A percentile compares a stretch with the other conserved stretches of the same genome.
Conservation (phyloP, 2,329 filamentous ascomycete species). For the Cytospora chrysosperma region DNA sequence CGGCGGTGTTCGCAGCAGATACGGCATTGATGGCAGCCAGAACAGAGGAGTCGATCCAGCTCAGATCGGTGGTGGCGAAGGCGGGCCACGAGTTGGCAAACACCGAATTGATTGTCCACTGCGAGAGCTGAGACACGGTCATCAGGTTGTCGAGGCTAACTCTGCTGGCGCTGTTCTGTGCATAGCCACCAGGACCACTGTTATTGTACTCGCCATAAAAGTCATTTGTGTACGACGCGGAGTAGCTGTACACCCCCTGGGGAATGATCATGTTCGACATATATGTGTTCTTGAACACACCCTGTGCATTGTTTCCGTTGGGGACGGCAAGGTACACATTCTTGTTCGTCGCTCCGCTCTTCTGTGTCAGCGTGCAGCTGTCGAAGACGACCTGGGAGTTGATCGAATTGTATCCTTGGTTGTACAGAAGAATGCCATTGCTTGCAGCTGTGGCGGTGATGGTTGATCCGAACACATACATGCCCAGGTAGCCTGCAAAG, state of each 20-base stretch:
- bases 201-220: slow-evolving; percentile 44
- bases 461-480: slow-evolving; percentile 44
- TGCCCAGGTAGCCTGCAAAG: slow-evolving; percentile 39
- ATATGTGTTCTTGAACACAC: slow-evolving; percentile 40
- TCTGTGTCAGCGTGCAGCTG: slow-evolving; percentile 37
- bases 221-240: slow-evolving; percentile 26
- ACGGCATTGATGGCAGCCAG: slow-evolving; percentile 33
- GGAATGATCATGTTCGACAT: slow-evolving; percentile 39
- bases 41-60: slow-evolving; percentile 39
- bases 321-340: slow-evolving; percentile 39
- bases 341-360: slow-evolving; percentile 32
- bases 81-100: slow-evolving; percentile 36
- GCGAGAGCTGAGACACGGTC: background rate
- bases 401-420: slow-evolving; percentile 34
- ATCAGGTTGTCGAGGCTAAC: background rate
- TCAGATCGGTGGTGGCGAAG: slow-evolving; percentile 34
- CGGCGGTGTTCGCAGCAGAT: slow-evolving; percentile 16
- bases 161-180: slow-evolving; percentile 36
- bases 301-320: slow-evolving; percentile 40
- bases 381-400: slow-evolving; percentile 44
- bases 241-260: slow-evolving; percentile 34
- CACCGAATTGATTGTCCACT: slow-evolving; percentile 22
- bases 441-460: slow-evolving; percentile 39
- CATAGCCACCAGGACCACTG: slow-evolving; percentile 41
- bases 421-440: slow-evolving; percentile 38